Conservation (phyloP, 345 rosid genomes). For the Rhodomyrtus tomentosa region DNA sequence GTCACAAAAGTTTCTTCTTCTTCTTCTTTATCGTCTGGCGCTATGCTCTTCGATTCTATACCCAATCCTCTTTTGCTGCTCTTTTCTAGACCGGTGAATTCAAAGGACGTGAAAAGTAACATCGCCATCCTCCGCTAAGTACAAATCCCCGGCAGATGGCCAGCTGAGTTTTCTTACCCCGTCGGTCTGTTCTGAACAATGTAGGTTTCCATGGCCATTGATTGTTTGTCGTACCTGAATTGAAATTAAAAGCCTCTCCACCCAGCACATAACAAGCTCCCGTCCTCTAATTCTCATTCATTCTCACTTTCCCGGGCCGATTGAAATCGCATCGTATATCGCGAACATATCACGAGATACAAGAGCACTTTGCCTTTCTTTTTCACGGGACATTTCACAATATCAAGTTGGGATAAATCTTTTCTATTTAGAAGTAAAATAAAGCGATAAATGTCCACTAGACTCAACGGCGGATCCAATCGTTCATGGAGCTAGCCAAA, state of each 20-base stretch:
- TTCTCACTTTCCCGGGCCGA: not conserved
- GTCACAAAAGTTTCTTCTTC: not conserved
- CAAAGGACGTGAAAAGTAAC: no score
- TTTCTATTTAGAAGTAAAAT: not conserved
- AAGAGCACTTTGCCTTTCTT: not conserved
- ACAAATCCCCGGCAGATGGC: accelerated
- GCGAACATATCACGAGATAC: accelerated
- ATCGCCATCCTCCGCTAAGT: not conserved
- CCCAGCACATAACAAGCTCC: accelerated
- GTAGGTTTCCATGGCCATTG: not conserved
- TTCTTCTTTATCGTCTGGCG: not conserved
- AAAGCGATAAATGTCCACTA: not conserved
- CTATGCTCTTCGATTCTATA: not conserved
- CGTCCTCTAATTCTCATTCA: not conserved
- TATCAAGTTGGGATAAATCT: accelerated
- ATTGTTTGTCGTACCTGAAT: not conserved
- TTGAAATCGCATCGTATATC: accelerated
- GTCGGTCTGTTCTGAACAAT: not conserved
- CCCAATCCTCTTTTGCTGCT: not conserved
- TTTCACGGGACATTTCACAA: not conserved
- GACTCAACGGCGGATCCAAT: not conserved
- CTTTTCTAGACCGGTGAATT: no score
- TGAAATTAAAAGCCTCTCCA: not conserved
- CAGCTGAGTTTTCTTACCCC: not conserved
- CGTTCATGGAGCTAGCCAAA: not conserved